A percentile compares a stretch with the other conserved stretches of the same genome.
Conservation (phyloP, 2,329 filamentous ascomycete species). For the Alternaria novae-zelandiae region DNA sequence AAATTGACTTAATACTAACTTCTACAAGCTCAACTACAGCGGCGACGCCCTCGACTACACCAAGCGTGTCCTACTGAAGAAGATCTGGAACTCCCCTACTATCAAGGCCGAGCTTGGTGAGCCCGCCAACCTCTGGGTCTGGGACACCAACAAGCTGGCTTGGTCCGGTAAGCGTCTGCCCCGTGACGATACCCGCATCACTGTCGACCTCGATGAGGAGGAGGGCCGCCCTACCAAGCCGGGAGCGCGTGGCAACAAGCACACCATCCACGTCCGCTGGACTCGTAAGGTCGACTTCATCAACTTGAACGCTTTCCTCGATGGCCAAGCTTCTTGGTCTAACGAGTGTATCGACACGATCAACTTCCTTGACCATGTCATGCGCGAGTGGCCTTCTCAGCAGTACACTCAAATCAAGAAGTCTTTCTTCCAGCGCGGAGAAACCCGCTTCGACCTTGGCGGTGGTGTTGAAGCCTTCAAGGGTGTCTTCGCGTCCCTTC, state of each 20-base stretch:
- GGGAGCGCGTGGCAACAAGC: conserved; percentile 53
- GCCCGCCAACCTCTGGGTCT: conserved; percentile 66
- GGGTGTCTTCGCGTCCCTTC: conserved; percentile 85
- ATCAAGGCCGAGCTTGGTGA: conserved; percentile 63
- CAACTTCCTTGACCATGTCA: conserved; percentile 88
- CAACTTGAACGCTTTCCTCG: conserved; percentile 70
- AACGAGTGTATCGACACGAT: conserved; percentile 77
- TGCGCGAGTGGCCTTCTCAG: conserved; percentile 78
- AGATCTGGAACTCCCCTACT: conserved; percentile 73
- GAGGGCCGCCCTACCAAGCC: conserved; percentile 41
- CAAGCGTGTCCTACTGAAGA: conserved; percentile 72
- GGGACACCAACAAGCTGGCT: conserved; percentile 83
- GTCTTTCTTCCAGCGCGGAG: conserved; percentile 74
- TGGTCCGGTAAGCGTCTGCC: conserved; percentile 61
- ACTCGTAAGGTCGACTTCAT: conserved; percentile 74
- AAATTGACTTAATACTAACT: conserved; percentile 9
- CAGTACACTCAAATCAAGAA: conserved; percentile 76
- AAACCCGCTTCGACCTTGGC: conserved; percentile 62
- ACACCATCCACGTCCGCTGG: conserved; percentile 67
- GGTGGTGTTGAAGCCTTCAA: conserved; percentile 79
- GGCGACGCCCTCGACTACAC: conserved; percentile 62
- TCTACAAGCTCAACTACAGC: conserved; percentile 65
- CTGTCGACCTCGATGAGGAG: conserved; percentile 76
- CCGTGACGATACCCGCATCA: conserved; percentile 50
- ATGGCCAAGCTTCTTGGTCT: conserved; percentile 55